phyloP scores from a whole-genome alignment of 108 stramenopile genomes.

The Skeletonema grethae region DNA sequence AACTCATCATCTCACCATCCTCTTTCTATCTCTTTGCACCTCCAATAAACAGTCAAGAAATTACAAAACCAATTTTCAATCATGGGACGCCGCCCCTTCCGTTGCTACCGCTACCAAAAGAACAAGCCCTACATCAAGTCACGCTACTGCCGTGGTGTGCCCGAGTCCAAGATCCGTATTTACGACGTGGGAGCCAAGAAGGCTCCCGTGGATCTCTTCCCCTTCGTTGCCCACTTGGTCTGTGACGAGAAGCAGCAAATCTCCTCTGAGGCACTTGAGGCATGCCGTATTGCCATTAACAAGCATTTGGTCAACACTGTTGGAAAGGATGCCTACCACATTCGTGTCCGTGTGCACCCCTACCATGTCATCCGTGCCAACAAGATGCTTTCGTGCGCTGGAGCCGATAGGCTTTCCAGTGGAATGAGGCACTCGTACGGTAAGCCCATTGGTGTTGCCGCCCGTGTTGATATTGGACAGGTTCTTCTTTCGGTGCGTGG shows the following conservation, averaged over 20 bases:
- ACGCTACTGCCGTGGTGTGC: conserved; percentile 99
- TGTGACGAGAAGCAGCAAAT: conserved; percentile 99
- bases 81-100: conserved; percentile 96
- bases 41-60: not conserved
- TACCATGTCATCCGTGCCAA: conserved; percentile 99
- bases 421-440: conserved; percentile 99
- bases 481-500: conserved; percentile 92
- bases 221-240: conserved; percentile 98
- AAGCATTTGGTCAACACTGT: conserved; percentile 99
- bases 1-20: conserved; percentile 2
- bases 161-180: conserved; percentile 99
- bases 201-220: conserved; percentile 98
- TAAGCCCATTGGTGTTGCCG: conserved; percentile 99
- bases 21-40: not conserved
- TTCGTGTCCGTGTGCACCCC: conserved; percentile 98
- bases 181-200: conserved; percentile 99
- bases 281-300: conserved; percentile 99
- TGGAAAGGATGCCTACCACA: conserved; percentile 99
- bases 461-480: conserved; percentile 99
- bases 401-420: conserved; percentile 98
- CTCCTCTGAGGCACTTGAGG: conserved; percentile 99
- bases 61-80: conserved; percentile 27
- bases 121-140: conserved; percentile 99
- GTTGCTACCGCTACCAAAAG: conserved; percentile 99
- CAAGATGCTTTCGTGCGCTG: conserved; percentile 99